A percentile compares a stretch with the other conserved stretches of the same genome.
These are phyloP conservation scores for Castanopsis chinensis DNA, from an alignment of 306 rosid species.

Conservation along the genomic window DNA sequence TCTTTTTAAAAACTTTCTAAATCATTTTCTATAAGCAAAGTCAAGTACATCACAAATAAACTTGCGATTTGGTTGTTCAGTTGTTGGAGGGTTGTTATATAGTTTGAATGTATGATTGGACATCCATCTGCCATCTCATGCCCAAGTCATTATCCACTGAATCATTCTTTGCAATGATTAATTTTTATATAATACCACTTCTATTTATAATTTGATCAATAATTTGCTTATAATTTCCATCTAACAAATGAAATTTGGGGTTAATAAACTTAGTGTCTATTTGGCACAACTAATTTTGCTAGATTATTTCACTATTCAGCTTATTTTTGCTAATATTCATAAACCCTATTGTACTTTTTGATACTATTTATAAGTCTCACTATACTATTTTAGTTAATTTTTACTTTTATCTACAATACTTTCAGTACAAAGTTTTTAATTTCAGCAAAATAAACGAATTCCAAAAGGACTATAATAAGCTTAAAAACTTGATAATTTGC, in stretches of 20 bases:
- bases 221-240: background rate
- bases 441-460: no score
- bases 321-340: no score
- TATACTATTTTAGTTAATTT: no score
- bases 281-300: no score
- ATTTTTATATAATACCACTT: background rate
- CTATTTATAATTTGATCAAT: background rate
- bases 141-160: conserved; percentile 16
- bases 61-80: conserved; percentile 43
- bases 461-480: no score
- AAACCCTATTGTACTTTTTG: no score
- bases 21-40: conserved; percentile 26
- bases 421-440: no score
- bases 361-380: no score
- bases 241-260: background rate
- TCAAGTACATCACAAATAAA: conserved; percentile 44
- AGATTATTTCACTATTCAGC: no score
- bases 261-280: background rate
- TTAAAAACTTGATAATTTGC: background rate
- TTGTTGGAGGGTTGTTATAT: conserved; percentile 74
- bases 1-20: background rate
- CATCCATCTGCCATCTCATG: conserved; percentile 37
- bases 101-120: conserved; percentile 28
- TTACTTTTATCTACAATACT: no score
- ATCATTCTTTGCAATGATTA: conserved; percentile 12